Conservation (phyloP, 148 eudicot genomes). For the Salicornia ramosissima region DNA sequence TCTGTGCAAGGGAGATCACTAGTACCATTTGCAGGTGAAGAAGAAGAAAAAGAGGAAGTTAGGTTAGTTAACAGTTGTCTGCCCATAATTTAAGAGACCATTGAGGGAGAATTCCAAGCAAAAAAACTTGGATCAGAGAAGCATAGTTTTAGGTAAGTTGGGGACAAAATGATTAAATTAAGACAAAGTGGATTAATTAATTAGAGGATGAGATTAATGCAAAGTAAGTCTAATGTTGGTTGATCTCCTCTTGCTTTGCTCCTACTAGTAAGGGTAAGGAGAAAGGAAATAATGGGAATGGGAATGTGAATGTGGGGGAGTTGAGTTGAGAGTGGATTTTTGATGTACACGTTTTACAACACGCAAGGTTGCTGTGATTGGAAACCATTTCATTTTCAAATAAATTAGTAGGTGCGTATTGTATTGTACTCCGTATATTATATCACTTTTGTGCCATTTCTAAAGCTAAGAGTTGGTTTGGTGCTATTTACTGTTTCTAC, state of each 20-base stretch:
- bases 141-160: not conserved
- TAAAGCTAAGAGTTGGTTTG: too few species aligned
- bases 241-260: constrained; percentile 14
- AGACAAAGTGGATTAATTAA: too few species aligned
- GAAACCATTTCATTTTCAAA: constrained; percentile 22
- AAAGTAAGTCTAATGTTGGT: too few species aligned
- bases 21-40: constrained; percentile 25
- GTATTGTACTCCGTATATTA: too few species aligned
- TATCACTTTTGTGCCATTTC: too few species aligned
- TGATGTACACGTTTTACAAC: constrained; percentile 22
- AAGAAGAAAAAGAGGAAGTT: not conserved
- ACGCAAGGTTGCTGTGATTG: constrained; percentile 12
- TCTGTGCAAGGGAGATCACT: constrained; percentile 27
- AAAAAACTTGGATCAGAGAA: not conserved
- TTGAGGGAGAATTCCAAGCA: not conserved
- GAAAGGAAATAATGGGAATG: constrained; percentile 7
- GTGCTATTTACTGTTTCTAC: too few species aligned
- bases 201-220: not conserved
- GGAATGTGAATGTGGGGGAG: too few species aligned
- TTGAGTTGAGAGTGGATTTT: too few species aligned
- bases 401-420: constrained; percentile 24
- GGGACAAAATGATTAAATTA: too few species aligned
- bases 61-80: constrained; percentile 41
- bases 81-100: constrained; percentile 14
- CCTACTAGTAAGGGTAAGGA: constrained; percentile 7